These are phyloP conservation scores for Coemansia reversa DNA, from an alignment of 192 early-diverging fungal genomes.

Conservation along the genomic window DNA sequence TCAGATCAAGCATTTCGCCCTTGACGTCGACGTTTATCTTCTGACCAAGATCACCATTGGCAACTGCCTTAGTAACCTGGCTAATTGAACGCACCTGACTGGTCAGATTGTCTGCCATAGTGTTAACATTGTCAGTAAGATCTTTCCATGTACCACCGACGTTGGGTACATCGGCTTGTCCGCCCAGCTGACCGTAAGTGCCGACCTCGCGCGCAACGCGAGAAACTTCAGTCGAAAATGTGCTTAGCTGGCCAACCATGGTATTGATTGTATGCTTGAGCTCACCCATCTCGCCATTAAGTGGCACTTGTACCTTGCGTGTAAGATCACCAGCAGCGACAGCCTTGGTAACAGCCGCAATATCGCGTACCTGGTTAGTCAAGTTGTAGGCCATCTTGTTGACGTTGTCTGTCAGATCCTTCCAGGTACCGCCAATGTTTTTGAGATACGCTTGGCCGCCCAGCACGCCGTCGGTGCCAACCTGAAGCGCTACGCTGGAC, in stretches of 20 bases:
- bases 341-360: constrained; percentile 57
- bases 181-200: constrained; percentile 63
- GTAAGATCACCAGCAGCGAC: constrained; percentile 61
- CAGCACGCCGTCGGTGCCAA: constrained; percentile 62
- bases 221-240: constrained; percentile 38
- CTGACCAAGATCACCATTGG: constrained; percentile 57
- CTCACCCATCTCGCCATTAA: constrained; percentile 62
- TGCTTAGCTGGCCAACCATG: constrained; percentile 35
- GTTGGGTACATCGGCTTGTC: constrained; percentile 58
- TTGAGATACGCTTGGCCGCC: constrained; percentile 62
- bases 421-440: constrained; percentile 64
- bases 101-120: constrained; percentile 59
- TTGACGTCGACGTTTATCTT: constrained; percentile 48
- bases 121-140: constrained; percentile 62
- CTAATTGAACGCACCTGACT: constrained; percentile 64
- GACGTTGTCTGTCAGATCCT: constrained; percentile 58
- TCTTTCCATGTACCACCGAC: constrained; percentile 65
- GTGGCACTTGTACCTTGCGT: constrained; percentile 51
- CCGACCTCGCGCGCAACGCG: constrained; percentile 45
- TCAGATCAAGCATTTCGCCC: constrained; percentile 65
- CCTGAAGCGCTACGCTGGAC: constrained; percentile 27
- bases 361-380: constrained; percentile 56
- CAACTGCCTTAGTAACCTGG: constrained; percentile 59
- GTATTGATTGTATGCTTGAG: constrained; percentile 60
- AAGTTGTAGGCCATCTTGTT: constrained; percentile 59